Percentiles rank a stretch among this genome's conserved stretches.
Evolutionary conservation across 306 rosid species (phyloP).

Genomic region (Mimosa bimucronata): DNA sequence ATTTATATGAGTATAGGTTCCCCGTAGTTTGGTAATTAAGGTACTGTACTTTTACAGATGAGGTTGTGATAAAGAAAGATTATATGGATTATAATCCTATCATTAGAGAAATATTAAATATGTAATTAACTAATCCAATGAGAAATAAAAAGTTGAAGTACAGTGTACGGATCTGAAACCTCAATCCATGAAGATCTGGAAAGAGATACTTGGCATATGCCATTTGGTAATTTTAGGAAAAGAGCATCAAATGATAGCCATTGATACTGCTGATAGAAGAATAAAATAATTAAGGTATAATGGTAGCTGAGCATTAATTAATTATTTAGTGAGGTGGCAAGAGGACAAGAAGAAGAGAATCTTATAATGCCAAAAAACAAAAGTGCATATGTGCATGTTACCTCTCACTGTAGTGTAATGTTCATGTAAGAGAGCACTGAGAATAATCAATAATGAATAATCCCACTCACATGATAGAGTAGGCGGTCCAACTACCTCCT

Average conservation of each 20-base stretch:
- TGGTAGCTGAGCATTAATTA: neutral
- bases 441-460: neutral
- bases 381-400: slow-evolving; percentile 9
- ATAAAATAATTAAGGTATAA: neutral
- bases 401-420: slow-evolving; percentile 7
- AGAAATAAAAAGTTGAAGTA: neutral
- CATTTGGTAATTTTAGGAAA: neutral
- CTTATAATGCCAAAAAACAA: neutral
- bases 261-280: too few relatives aligned
- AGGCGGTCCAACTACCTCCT: neutral
- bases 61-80: neutral
- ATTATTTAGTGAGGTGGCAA: neutral
- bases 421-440: slow-evolving; percentile 37
- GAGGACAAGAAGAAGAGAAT: neutral
- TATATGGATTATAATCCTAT: neutral
- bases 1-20: neutral
- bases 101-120: neutral
- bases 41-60: neutral
- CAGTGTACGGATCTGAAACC: neutral
- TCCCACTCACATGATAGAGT: slow-evolving; percentile 20
- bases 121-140: neutral
- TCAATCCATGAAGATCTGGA: neutral
- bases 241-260: neutral
- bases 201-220: neutral
- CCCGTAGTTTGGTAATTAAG: neutral